Evolutionary conservation across 352 stramenopile species (phyloP), one percentile per base, ranked within the genome.

Genomic region (Phytophthora sp.): DNA sequence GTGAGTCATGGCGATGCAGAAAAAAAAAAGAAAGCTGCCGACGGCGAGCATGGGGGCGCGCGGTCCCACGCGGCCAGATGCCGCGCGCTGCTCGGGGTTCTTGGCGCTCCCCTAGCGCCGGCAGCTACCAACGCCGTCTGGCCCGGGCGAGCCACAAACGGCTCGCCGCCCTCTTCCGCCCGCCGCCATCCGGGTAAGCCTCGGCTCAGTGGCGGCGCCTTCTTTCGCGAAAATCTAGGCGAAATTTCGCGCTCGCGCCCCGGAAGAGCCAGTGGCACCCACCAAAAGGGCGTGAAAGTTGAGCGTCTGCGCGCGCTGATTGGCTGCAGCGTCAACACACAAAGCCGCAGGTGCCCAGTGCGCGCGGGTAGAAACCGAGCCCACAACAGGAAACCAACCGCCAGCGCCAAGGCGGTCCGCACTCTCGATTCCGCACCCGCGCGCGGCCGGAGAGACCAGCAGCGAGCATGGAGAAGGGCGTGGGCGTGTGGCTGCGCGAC

Each of bases 401-500:
- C 48, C 31, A 18, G 26, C 39, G 30, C 17, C 23, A 4, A 24
- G 52, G 23, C 38, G 11, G 24, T 42, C 41, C 34, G 32, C 58
- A 65, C 59, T 74, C 51, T 59, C 43, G 35, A 62, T 55, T 69
- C 43, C 32, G 26, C 52, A 45, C 30, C n/a, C n/a, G n/a, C n/a
- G n/a, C n/a, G n/a, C n/a, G n/a, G n/a, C n/a, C n/a, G n/a, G n/a
- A n/a, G n/a, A n/a, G n/a, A n/a, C n/a, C n/a, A n/a, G n/a, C n/a
- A n/a, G n/a, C n/a, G n/a, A n/a, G n/a, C 7, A 94, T 94, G 86
- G 86, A 94, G 61, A 92, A 91, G 54, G 86, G 86, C 26, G 86
- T 94, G 26, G 72, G 77, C 38, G 75, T 93, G 15, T 94, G 86
- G 86, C 69, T 94, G 42, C 82, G 78, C 57, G 77, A 93, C 54